Percentiles rank a stretch among this genome's conserved stretches.
Evolutionary conservation across 805 yeast species (phyloP).

Genomic region (Pichia gijzeniarum): DNA sequence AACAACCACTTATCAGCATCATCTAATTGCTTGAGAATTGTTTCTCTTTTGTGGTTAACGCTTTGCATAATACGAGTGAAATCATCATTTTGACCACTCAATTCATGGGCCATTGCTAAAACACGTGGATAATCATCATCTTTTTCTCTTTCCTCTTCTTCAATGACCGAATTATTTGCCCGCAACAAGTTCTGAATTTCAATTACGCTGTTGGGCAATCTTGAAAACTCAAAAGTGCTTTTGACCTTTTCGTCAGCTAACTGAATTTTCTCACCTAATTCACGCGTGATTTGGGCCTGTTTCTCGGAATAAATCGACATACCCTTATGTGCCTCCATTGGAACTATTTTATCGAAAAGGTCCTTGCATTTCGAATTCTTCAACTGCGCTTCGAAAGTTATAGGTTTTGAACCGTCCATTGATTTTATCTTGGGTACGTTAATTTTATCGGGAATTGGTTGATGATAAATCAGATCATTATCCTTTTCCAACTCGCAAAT

Average conservation of each 20-base stretch:
- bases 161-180: slow-evolving; percentile 6
- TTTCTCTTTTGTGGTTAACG: slow-evolving; percentile 1
- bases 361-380: slow-evolving; percentile 43
- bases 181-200: slow-evolving; percentile 38
- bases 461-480: slow-evolving; percentile 87
- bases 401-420: slow-evolving; percentile 59
- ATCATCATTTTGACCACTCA: not conserved
- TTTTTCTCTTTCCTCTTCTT: slow-evolving; percentile 18
- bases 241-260: slow-evolving; percentile 72
- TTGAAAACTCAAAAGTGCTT: slow-evolving; percentile 75
- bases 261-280: slow-evolving; percentile 66
- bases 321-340: slow-evolving; percentile 80
- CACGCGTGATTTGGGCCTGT: slow-evolving; percentile 69
- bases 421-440: slow-evolving; percentile 61
- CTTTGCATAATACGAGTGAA: slow-evolving; percentile 1
- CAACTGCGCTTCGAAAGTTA: slow-evolving; percentile 47
- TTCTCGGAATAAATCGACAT: slow-evolving; percentile 86
- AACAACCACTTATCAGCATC: slow-evolving; percentile 19
- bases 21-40: not conserved
- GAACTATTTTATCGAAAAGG: slow-evolving; percentile 74
- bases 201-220: slow-evolving; percentile 60
- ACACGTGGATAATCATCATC: slow-evolving; percentile 35
- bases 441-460: slow-evolving; percentile 54
- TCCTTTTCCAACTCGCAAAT: slow-evolving; percentile 55
- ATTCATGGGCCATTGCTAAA: slow-evolving; percentile 33